phyloP scores from a whole-genome alignment of 345 rosid species.

The Mangifera indica region DNA sequence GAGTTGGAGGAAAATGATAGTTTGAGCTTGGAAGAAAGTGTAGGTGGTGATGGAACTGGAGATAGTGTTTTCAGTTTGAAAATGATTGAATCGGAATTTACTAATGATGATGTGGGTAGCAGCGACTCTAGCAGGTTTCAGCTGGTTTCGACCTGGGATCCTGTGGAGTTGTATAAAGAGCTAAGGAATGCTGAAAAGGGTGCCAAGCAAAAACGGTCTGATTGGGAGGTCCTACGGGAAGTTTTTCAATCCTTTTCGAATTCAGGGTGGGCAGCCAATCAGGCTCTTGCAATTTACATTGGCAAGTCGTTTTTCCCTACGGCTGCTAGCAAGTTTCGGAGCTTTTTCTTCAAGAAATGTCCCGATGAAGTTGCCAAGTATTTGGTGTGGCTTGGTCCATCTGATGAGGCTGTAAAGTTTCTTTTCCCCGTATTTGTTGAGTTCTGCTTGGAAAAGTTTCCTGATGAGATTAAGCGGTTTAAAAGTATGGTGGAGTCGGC shows the following conservation, averaged over 20 bases:
- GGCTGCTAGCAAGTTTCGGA: slow-evolving; percentile 51
- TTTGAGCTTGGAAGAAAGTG: slow-evolving; percentile 22
- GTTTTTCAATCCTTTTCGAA: slow-evolving; percentile 49
- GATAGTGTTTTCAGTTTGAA: slow-evolving; percentile 10
- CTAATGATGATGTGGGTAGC: slow-evolving; percentile 18
- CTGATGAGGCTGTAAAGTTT: slow-evolving; percentile 64
- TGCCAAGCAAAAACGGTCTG: slow-evolving; percentile 35
- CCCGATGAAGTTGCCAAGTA: slow-evolving; percentile 40
- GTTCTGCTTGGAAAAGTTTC: slow-evolving; percentile 72
- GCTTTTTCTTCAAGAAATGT: slow-evolving; percentile 54
- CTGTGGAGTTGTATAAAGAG: slow-evolving; percentile 55
- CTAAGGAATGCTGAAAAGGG: slow-evolving; percentile 41
- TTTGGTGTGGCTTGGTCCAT: slow-evolving; percentile 64
- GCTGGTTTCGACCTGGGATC: slow-evolving; percentile 40
- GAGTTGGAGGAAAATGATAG: slow-evolving; percentile 1
- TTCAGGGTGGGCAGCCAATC: slow-evolving; percentile 86
- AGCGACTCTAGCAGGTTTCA: slow-evolving; percentile 8
- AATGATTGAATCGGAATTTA: slow-evolving; percentile 17
- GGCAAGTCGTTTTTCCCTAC: slow-evolving; percentile 85
- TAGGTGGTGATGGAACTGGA: slow-evolving; percentile 13
- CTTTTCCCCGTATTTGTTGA: slow-evolving; percentile 85
- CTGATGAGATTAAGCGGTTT: slow-evolving; percentile 72
- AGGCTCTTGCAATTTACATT: slow-evolving; percentile 81
- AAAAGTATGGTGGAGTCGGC: slow-evolving; percentile 59
- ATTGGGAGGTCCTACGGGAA: slow-evolving; percentile 44